These are phyloP conservation scores for Piper longum DNA, from an alignment of 164 flowering plant species.

Conservation along the genomic window DNA sequence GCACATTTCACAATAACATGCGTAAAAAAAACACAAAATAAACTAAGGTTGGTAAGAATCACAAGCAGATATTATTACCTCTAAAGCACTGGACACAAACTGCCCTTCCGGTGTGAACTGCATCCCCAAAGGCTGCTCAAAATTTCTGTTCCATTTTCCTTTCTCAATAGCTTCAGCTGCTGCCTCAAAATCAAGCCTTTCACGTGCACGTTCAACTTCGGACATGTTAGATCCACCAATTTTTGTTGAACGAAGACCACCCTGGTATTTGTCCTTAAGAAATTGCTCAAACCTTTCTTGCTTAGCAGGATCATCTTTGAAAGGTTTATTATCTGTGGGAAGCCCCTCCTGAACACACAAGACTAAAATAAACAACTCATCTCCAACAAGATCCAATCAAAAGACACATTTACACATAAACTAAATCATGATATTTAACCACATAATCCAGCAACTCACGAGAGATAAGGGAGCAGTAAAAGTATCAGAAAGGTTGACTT, in stretches of 20 bases:
- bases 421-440: background rate
- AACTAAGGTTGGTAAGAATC: background rate
- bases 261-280: conserved; percentile 76
- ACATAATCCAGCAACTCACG: conserved; percentile 33
- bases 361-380: background rate
- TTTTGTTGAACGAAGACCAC: conserved; percentile 69
- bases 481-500: conserved; percentile 63
- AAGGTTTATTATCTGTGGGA: conserved; percentile 51
- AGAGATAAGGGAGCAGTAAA: conserved; percentile 56
- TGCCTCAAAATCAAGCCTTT: conserved; percentile 92
- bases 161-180: conserved; percentile 74
- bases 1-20: background rate
- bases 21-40: too few species aligned
- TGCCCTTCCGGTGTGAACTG: conserved; percentile 32
- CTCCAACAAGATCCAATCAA: background rate
- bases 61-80: conserved; percentile 19
- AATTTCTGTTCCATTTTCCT: conserved; percentile 26
- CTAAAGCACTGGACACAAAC: conserved; percentile 61
- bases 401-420: background rate
- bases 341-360: conserved; percentile 10
- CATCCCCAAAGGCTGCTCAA: conserved; percentile 23
- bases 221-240: conserved; percentile 67
- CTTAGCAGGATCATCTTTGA: conserved; percentile 70
- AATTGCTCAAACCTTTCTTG: conserved; percentile 88
- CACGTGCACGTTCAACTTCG: conserved; percentile 86